A percentile compares a stretch with the other conserved stretches of the same genome.
phyloP scores from a whole-genome alignment of 2,329 filamentous ascomycete species.

The Endocalyx cinctus region DNA sequence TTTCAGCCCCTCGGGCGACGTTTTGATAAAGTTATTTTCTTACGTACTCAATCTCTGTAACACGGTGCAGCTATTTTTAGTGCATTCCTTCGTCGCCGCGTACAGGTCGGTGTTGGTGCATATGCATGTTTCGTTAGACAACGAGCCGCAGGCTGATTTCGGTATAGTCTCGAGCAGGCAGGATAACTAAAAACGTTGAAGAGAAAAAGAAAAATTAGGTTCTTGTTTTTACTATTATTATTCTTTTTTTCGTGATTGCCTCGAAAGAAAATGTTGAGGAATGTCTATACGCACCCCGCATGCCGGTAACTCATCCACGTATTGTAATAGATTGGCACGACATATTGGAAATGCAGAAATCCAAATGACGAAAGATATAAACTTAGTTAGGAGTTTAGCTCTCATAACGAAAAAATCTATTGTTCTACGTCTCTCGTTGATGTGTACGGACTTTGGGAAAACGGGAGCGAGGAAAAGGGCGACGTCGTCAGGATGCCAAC shows the following conservation, averaged over 20 bases:
- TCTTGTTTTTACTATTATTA: too few species aligned
- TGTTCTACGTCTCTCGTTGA: too few species aligned
- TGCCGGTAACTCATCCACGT: constrained; percentile 1
- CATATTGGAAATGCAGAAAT: not conserved
- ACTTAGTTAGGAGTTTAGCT: too few species aligned
- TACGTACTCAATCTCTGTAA: constrained; percentile 4
- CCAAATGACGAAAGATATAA: too few species aligned
- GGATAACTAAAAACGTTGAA: constrained; percentile 4
- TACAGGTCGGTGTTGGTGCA: constrained; percentile 14
- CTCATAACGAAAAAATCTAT: too few species aligned
- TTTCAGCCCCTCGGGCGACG: too few species aligned
- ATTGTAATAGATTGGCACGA: not conserved
- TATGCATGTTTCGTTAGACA: constrained; percentile 13
- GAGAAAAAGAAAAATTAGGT: too few species aligned
- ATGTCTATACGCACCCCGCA: not conserved
- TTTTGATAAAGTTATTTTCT: too few species aligned
- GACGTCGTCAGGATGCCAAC: too few species aligned
- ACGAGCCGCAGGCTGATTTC: constrained; percentile 6
- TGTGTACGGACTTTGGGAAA: too few species aligned
- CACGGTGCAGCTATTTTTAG: constrained; percentile 12
- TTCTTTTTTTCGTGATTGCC: too few species aligned
- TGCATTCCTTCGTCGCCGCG: constrained; percentile 26
- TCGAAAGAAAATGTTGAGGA: not conserved
- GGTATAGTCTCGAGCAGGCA: constrained; percentile 6
- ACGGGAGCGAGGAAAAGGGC: too few species aligned